phyloP scores from a whole-genome alignment of 176 grass and related monocot species.

The Musa beccarii region DNA sequence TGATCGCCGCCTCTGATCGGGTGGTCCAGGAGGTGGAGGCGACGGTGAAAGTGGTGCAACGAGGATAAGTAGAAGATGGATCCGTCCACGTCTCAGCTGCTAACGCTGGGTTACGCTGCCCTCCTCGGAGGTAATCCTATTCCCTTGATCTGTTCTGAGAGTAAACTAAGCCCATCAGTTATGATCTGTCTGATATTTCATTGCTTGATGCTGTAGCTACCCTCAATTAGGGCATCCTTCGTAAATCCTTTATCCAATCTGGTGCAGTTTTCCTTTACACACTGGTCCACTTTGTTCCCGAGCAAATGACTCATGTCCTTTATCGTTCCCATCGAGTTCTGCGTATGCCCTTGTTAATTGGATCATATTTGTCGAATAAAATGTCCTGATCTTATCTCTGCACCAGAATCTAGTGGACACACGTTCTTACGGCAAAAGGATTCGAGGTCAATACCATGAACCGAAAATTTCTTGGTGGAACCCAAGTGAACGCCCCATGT shows the following conservation, averaged over 20 bases:
- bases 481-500: neutral
- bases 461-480: neutral
- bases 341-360: neutral
- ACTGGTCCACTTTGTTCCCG: neutral
- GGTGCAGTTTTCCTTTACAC: neutral
- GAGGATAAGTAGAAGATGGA: neutral
- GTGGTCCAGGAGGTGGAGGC: too few relatives aligned
- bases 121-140: constrained; percentile 12
- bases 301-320: neutral
- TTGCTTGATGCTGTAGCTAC: neutral
- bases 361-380: neutral
- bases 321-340: neutral
- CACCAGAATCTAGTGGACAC: too few relatives aligned
- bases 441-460: neutral
- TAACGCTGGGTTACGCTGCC: constrained; percentile 16
- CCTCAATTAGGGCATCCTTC: too few relatives aligned
- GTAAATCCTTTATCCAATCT: neutral
- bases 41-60: neutral
- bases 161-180: too few relatives aligned
- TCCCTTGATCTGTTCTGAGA: neutral
- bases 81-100: constrained; percentile 6
- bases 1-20: too few relatives aligned
- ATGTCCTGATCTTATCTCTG: too few relatives aligned
- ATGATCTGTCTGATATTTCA: too few relatives aligned
- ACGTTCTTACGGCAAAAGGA: too few relatives aligned